These are phyloP conservation scores for Cydonia oblonga DNA, from an alignment of 331 rosid species.

Conservation along the genomic window DNA sequence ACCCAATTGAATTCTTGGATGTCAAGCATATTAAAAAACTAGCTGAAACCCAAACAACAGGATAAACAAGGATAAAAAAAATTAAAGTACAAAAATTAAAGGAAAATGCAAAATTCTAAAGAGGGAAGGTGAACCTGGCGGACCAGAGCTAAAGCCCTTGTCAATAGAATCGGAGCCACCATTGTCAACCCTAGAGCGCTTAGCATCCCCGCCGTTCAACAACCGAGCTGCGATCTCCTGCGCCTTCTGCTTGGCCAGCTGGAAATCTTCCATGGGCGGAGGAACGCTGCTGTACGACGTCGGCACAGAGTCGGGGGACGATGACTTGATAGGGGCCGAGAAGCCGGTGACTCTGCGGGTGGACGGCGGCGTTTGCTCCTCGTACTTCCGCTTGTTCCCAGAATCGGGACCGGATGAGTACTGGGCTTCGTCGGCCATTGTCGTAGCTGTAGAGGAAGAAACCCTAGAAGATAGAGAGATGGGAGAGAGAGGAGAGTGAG, in stretches of 20 bases:
- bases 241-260: conserved; percentile 76
- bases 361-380: conserved; percentile 40
- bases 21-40: neutral
- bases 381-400: conserved; percentile 70
- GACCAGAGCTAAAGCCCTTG: conserved; percentile 40
- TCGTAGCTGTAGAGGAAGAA: neutral
- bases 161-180: conserved; percentile 66
- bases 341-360: conserved; percentile 61
- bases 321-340: conserved; percentile 49
- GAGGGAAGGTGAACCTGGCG: conserved; percentile 3
- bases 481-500: neutral
- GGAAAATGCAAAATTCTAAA: neutral
- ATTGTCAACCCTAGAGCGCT: conserved; percentile 69
- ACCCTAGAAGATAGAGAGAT: conserved; percentile 16
- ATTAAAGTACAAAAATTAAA: too few relatives aligned
- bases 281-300: conserved; percentile 63
- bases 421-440: conserved; percentile 87
- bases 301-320: conserved; percentile 44
- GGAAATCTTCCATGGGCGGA: conserved; percentile 50
- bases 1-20: neutral
- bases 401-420: conserved; percentile 51
- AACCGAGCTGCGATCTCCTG: conserved; percentile 93
- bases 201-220: conserved; percentile 44
- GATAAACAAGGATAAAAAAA: neutral
- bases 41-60: neutral